Evolutionary conservation across 305 asterid species (phyloP), one percentile per base, ranked within the genome.

Genomic region (Lippia alba): DNA sequence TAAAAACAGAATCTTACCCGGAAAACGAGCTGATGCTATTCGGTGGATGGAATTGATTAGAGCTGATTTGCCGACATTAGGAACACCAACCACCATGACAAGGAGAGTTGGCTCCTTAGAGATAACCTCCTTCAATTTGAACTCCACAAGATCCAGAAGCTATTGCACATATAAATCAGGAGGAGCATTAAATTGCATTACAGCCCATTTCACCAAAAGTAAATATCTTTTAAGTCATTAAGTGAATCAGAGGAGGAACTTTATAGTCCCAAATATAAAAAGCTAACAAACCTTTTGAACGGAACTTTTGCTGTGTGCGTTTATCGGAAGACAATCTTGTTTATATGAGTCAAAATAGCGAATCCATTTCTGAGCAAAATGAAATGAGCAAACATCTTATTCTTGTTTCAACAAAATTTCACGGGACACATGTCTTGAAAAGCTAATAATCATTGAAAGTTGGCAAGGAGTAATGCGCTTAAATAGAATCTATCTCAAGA

Each of bases 111-210:
- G 99, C 83, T 94, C 96, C 83, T 84, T 87, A 46, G 85, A 77
- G 51, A 91, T 94, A 56, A 55, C 81, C 79, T 94, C 99, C 68
- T 86, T 94, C 81, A 94, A 75, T 79, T 91, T 94, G 90, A 78
- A 89, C 85, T 91, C 96, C 71, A 86, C 97, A 40, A 94, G 87
- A 76, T 91, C 97, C 54, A 94, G 96, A 81, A 94, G 99, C 99
- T 94, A 69, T 63, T 14, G 20, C 54, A 78, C 71, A 84, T 72
- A 4, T 5, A 36, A 36, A 76, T 67, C 61, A 67, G 54, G 44
- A 61, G 45, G 18, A 44, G 12, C 40, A 59, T 12, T 50, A 39
- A 18, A 19, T 53, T 5, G 51, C 15, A 18, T 17, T 33, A 57
- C 19, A 18, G 4, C 24, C 65, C 39, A 63, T 63, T 55, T 71